Evolutionary conservation across 2,329 filamentous ascomycete species (phyloP), one percentile per base, ranked within the genome.

Genomic region (Botrytis paeoniae): DNA sequence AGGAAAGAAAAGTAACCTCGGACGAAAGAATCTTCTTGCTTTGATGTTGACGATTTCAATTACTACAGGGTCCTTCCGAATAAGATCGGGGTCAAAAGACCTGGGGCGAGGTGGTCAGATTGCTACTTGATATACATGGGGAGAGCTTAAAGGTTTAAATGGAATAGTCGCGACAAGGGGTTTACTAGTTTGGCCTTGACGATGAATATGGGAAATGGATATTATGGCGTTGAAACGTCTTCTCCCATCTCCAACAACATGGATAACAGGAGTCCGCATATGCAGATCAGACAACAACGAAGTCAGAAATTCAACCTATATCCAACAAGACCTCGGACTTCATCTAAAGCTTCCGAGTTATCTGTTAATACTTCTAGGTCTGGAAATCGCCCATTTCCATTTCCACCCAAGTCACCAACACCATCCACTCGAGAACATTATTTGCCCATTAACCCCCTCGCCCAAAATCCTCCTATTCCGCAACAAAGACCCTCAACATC

Each of bases 241-340:
- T 51, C 59, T 29, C 71, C 71, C 45, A 63, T 45, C 37, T 39
- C 51, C 65, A 73, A 73, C 43, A 59, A 62, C 22, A 59, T 62
- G 39, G 64, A 69, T 62, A 69, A 63, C 71, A 68, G 62, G 62
- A 68, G 62, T 72, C 70, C 61, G 45, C 69, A 32, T 69, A 77
- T 69, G 71, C 65, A 69, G 59, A 66, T 70, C 35, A 72, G 66
- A 71, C 76, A 75, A 54, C 78, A 79, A 65, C 72, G 76, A 66
- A 79, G 75, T 68, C 78, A 77, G 76, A 79, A 78, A 69, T 78
- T 80, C 75, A 77, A 75, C 72, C 75, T 79, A 7, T 78, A 80
- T 72, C 78, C 78, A 29, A 73, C 75, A 14, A 71, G 75, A 70
- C 77, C 78, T 35, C 72, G 76, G 69, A 76, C 75, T 45, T 71